Evolutionary conservation across 176 grass and related monocot species (phyloP).

Genomic region (Thalia dealbata): DNA sequence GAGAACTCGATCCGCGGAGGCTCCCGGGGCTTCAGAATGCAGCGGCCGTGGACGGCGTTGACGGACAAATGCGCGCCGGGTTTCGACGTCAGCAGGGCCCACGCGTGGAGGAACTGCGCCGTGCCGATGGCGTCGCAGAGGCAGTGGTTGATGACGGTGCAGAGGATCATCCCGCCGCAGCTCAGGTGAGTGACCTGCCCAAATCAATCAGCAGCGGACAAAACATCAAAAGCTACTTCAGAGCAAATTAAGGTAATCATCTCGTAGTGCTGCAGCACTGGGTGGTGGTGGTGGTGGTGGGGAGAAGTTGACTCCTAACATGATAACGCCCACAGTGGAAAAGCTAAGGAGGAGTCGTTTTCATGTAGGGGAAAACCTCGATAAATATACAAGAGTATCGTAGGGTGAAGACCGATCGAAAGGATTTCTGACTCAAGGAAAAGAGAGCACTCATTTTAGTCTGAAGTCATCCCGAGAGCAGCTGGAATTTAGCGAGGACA

Average conservation of each 20-base stretch:
- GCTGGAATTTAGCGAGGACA: no score
- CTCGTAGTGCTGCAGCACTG: background rate
- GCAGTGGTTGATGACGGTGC: conserved; percentile 82
- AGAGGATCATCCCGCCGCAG: conserved; percentile 77
- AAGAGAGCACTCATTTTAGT: no score
- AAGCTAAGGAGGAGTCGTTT: background rate
- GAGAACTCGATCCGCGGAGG: conserved; percentile 54
- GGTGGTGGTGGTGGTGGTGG: background rate
- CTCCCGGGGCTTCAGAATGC: conserved; percentile 46
- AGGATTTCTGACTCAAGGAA: no score
- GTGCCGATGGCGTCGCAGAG: conserved; percentile 81
- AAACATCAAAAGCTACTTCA: background rate
- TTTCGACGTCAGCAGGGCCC: conserved; percentile 39
- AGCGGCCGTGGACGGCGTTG: conserved; percentile 47
- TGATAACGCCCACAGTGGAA: background rate
- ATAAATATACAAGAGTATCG: background rate
- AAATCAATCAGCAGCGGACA: no score
- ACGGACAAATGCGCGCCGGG: background rate
- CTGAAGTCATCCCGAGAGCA: no score
- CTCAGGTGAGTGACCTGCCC: conserved; percentile 62
- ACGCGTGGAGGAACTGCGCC: conserved; percentile 75
- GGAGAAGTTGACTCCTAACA: background rate
- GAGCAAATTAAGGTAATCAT: background rate
- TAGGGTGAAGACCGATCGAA: no score
- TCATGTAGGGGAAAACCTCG: background rate